Percentiles rank a stretch among this genome's conserved stretches.
Conservation (phyloP, 345 rosid species). For the Conringia planisiliqua region DNA sequence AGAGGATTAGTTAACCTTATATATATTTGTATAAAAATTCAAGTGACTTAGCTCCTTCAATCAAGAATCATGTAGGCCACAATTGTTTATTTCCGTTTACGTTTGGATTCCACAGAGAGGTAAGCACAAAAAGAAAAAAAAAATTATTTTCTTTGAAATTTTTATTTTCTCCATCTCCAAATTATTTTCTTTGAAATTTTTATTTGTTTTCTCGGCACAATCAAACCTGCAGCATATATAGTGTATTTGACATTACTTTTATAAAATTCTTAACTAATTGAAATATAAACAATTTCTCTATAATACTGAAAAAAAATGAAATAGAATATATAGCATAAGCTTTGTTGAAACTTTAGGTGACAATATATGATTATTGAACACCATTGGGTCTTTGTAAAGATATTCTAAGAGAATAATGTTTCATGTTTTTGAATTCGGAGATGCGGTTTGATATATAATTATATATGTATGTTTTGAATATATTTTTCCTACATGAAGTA, state of each 20-base stretch:
- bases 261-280: neutral
- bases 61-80: neutral
- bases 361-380: conserved; percentile 15
- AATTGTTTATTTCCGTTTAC: neutral
- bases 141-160: too few relatives aligned
- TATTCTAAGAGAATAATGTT: conserved; percentile 6
- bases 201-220: neutral
- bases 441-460: neutral
- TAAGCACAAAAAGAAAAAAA: neutral
- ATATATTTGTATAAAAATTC: neutral
- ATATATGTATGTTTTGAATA: conserved; percentile 4
- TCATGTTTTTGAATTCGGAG: neutral
- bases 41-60: neutral
- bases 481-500: neutral
- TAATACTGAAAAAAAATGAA: neutral
- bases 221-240: neutral
- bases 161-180: neutral
- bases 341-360: conserved; percentile 29
- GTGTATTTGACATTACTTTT: neutral
- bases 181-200: neutral
- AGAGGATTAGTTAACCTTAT: neutral
- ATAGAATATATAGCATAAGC: conserved; percentile 4
- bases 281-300: neutral
- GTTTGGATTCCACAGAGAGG: neutral
- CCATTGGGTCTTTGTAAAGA: conserved; percentile 17